Base-by-base conservation (phyloP, 2,329 filamentous ascomycete genomes). In the Colletotrichum neosansevieriae region DNA sequence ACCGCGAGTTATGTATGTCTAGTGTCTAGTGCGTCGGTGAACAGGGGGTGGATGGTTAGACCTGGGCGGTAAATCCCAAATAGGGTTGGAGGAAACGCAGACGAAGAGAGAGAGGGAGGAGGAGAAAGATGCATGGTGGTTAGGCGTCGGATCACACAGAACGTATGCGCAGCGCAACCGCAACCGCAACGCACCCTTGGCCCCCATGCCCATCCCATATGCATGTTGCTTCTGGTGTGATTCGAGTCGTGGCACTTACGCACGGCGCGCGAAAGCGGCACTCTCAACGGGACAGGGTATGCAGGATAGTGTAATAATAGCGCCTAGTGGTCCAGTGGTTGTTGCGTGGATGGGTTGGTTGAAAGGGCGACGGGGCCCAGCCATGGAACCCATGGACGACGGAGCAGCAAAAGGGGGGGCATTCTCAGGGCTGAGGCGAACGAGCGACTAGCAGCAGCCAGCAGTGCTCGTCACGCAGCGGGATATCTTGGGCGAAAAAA, bases 1-100 rank as follows among this genome's bases (percentile, higher is more conserved):
- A 81, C 76, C 76, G 77, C 73, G 75, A 76, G 80, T 85, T 85
- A 85, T 84, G 83, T 85, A 85, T 78, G 74, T 68, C 61, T 65
- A 68, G 61, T 68, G 61, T 68, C 61, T 65, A 68, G 61, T 68
- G 61, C 57, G 61, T 60, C 66, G 61, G 60, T 66, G 66, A 51
- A 65, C 49, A 47, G 66, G 66, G 65, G 66, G 56, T 38, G n/a
- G 53, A 38, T 38, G 36, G 36, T 38, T 64, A 67, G 54, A 56
- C 45, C 32, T 66, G 32, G 32, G 40, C 32, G 54, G 49, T 49
- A 38, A 42, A 40, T 57, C 13, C 17, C 32, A 38, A 54, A 32
- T 19, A 36, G 58, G 58, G 45, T 19, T 32, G 17, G 58, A 12
- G 38, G 13, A 45, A 13, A 21, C 24, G 17, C 15, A 51, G 49